Conservation (phyloP, 2,329 filamentous ascomycete species). For the Aspergillus caelatus region DNA sequence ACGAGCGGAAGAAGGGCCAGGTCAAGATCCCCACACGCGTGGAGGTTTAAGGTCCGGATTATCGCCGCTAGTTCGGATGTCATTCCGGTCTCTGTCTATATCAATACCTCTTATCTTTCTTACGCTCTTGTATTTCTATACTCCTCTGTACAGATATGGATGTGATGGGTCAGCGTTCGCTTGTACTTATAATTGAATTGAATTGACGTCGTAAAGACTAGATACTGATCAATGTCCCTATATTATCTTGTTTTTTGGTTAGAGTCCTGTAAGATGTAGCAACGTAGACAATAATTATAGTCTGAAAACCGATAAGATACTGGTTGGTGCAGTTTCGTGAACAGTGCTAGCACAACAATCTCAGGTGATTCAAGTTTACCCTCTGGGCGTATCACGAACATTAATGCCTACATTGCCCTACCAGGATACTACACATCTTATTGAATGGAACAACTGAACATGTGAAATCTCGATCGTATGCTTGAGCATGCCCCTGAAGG, state of each 20-base stretch:
- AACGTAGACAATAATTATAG: background rate
- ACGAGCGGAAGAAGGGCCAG: slow-evolving; percentile 64
- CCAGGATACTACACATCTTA: background rate
- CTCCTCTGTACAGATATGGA: slow-evolving; percentile 3
- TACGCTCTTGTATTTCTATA: slow-evolving; percentile 6
- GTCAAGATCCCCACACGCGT: slow-evolving; percentile 67
- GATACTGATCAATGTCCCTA: background rate
- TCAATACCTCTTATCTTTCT: slow-evolving; percentile 42
- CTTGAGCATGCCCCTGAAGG: slow-evolving; percentile 5
- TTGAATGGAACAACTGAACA: background rate
- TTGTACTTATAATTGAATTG: slow-evolving; percentile 4
- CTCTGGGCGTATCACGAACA: background rate
- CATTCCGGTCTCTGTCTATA: slow-evolving; percentile 61
- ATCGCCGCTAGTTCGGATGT: background rate
- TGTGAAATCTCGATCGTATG: slow-evolving; percentile 10
- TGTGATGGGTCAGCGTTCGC: background rate
- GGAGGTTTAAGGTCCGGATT: slow-evolving; percentile 42
- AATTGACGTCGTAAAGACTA: background rate
- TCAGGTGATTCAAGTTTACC: background rate
- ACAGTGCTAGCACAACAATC: background rate
- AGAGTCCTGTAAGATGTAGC: background rate
- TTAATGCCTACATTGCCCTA: background rate
- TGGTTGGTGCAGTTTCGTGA: background rate
- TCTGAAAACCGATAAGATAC: background rate
- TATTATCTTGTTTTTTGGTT: background rate